Evolutionary conservation across 768 basidiomycete genomes (phyloP).

Genomic region (Fomitopsis pulvina): DNA sequence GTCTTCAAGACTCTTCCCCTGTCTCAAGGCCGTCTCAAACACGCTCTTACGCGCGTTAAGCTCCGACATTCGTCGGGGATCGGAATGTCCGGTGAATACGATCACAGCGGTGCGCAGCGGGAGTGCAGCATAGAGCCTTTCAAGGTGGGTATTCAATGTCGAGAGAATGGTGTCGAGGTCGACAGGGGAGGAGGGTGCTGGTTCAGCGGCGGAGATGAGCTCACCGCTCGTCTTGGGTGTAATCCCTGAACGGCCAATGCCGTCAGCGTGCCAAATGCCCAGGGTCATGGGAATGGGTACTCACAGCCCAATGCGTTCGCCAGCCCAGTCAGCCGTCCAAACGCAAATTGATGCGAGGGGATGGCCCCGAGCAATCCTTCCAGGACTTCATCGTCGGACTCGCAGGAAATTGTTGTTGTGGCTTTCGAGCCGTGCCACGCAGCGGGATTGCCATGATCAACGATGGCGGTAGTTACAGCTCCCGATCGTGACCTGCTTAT

Average conservation of each 20-base stretch:
- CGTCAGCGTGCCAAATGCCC: neutral
- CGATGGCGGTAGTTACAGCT: conserved; percentile 54
- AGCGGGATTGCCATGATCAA: conserved; percentile 80
- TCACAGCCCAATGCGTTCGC: conserved; percentile 80
- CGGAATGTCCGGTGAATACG: conserved; percentile 83
- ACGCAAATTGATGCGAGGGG: conserved; percentile 70
- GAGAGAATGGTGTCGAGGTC: conserved; percentile 26
- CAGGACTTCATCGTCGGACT: conserved; percentile 71
- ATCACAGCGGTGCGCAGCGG: conserved; percentile 78
- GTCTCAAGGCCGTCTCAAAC: conserved; percentile 63
- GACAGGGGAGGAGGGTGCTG: conserved; percentile 16
- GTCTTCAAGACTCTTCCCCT: conserved; percentile 51
- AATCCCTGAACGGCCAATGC: conserved; percentile 40
- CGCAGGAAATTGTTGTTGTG: conserved; percentile 68
- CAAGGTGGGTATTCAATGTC: conserved; percentile 55
- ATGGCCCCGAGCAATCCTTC: conserved; percentile 56
- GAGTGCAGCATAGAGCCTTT: conserved; percentile 55
- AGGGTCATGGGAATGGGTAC: conserved; percentile 21
- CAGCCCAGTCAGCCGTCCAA: conserved; percentile 77
- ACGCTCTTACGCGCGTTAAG: conserved; percentile 62
- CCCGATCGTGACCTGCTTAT: conserved; percentile 52
- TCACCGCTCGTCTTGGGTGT: conserved; percentile 47
- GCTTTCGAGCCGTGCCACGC: conserved; percentile 86
- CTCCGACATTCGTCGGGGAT: conserved; percentile 74
- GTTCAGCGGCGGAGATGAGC: conserved; percentile 5